Base-by-base conservation (phyloP, 352 stramenopile species). In the Pythium insidiosum region DNA sequence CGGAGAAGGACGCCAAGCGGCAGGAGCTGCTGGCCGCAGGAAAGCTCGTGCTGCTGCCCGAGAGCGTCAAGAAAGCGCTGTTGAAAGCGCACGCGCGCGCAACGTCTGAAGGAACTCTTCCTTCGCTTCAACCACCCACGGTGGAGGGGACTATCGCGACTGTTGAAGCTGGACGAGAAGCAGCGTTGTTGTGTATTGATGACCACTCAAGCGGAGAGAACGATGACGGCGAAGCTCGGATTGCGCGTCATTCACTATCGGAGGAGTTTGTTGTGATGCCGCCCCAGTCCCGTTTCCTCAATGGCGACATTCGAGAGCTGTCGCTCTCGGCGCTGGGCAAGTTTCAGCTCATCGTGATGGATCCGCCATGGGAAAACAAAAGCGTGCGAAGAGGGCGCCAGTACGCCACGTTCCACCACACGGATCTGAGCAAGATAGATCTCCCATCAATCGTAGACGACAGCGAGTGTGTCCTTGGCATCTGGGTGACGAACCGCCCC, bases 351-450 rank as follows among this genome's bases (percentile, higher is more conserved):
- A 81, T 89, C 36, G 45, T 83, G 12, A 74, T 87, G 60, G 77
- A 89, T 23, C 73, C 77, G 6, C 77, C 77, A 11, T 89, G 77
- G 77, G 57, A 75, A 33, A 89, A 89, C 66, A 89, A 87, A 42
- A 87, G 71, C 37, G 77, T 89, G 6, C 56, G 38, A 2, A 68
- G 77, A 33, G 65, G 65, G 42, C 64, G 67, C 13, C 53, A 49
- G 13, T 89, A 89, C 65, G 20, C 47, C 9, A 87, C 54, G 25
- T 82, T 89, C 34, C 49, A 80, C 29, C 70, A 89, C 49, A 64
- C 46, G 13, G 63, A 83, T 26, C 38, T 89, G 33, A 36, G 79
- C 9, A 67, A 68, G 38, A 53, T 89, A 15, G 43, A 75, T 25
- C 37, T 53, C 1, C 6, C 9, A 6, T 26, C 41, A 12, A 45